These are phyloP conservation scores for Pythium aristosporum DNA, from an alignment of 352 stramenopile genomes.

Conservation along the genomic window DNA sequence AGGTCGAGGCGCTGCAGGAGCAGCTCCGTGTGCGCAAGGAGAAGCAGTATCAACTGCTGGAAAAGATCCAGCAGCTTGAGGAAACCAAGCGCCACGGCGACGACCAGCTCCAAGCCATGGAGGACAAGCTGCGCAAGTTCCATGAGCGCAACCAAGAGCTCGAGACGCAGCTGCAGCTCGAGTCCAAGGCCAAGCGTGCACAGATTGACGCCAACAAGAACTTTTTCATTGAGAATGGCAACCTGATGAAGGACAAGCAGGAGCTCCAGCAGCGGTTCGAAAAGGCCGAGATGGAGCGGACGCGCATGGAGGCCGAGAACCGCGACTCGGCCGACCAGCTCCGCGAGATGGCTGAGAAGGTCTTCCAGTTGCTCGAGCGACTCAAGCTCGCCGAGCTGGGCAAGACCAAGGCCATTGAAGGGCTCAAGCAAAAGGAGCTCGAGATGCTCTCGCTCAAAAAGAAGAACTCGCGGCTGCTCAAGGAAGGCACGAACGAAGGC, in stretches of 20 bases:
- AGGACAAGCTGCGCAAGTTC: conserved; percentile 90
- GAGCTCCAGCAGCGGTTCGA: conserved; percentile 86
- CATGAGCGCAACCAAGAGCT: conserved; percentile 90
- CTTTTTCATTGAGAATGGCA: conserved; percentile 84
- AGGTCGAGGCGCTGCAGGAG: conserved; percentile 95
- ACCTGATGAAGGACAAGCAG: conserved; percentile 69
- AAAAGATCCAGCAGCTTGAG: conserved; percentile 95
- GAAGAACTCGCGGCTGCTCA: conserved; percentile 92
- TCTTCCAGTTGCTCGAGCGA: conserved; percentile 95
- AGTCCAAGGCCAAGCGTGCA: conserved; percentile 90
- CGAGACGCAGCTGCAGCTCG: conserved; percentile 94
- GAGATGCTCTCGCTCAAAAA: conserved; percentile 94
- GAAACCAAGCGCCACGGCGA: conserved; percentile 91
- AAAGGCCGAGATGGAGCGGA: conserved; percentile 89
- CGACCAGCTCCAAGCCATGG: conserved; percentile 86
- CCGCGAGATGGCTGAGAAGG: conserved; percentile 96
- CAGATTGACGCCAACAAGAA: conserved; percentile 94
- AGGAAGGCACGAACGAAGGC: conserved; percentile 92
- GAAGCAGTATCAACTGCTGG: conserved; percentile 97
- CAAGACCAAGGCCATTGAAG: conserved; percentile 96
- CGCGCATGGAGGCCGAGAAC: conserved; percentile 95
- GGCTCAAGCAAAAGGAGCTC: conserved; percentile 93
- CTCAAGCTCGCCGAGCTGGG: conserved; percentile 95
- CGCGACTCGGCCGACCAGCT: conserved; percentile 94
- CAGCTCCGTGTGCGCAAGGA: conserved; percentile 95